Conservation (phyloP, 2,329 filamentous ascomycete genomes). For the Penicillium brasilianum region DNA sequence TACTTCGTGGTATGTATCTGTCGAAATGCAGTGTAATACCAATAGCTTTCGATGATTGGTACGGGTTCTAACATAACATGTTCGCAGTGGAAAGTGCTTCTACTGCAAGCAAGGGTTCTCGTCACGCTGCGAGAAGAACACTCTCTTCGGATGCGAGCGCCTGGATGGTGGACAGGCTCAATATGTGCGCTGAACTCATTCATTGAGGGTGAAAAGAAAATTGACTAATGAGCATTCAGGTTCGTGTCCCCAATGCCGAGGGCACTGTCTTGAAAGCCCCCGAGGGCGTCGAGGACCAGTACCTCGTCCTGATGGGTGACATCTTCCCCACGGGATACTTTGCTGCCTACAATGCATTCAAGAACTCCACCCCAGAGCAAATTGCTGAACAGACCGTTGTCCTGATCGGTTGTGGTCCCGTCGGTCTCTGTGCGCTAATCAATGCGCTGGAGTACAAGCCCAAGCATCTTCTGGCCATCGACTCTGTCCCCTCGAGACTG, state of each 20-base stretch:
- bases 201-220: background rate
- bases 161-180: slow-evolving; percentile 83
- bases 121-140: slow-evolving; percentile 73
- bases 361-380: slow-evolving; percentile 61
- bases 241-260: slow-evolving; percentile 80
- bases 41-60: background rate
- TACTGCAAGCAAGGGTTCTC: slow-evolving; percentile 80
- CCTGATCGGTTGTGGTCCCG: slow-evolving; percentile 81
- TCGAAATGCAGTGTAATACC: background rate
- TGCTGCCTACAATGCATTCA: slow-evolving; percentile 78
- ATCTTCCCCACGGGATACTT: slow-evolving; percentile 89
- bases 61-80: slow-evolving; percentile 15
- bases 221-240: slow-evolving; percentile 37
- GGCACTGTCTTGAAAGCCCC: slow-evolving; percentile 78
- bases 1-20: slow-evolving; percentile 67
- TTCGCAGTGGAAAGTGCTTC: slow-evolving; percentile 70
- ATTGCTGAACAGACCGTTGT: slow-evolving; percentile 73
- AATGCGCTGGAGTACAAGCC: slow-evolving; percentile 77
- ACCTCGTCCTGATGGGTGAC: slow-evolving; percentile 86
- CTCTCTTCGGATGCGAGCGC: slow-evolving; percentile 70
- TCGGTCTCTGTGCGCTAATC: slow-evolving; percentile 82
- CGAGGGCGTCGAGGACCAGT: slow-evolving; percentile 71
- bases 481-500: slow-evolving; percentile 75
- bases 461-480: slow-evolving; percentile 76
- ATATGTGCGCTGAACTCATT: slow-evolving; percentile 56